Conservation (phyloP, 2,329 filamentous ascomycete species). For the Alternaria solani region DNA sequence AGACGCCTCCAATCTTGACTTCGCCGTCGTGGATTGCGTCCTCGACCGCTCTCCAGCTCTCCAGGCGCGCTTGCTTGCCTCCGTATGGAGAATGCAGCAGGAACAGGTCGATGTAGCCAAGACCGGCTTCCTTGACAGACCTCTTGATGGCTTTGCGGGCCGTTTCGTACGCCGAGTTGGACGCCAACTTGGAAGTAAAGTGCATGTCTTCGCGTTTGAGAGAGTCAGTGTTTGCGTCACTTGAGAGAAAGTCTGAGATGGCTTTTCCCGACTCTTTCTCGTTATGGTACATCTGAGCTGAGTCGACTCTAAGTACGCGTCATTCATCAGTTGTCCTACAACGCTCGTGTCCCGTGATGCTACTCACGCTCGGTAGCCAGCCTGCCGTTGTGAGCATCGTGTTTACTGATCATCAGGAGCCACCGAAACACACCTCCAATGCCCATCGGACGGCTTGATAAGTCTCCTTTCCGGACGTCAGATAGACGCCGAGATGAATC, state of each 20-base stretch:
- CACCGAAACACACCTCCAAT: conserved; percentile 56
- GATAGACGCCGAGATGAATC: conserved; percentile 77
- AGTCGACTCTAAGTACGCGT: conserved; percentile 58
- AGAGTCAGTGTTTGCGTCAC: conserved; percentile 56
- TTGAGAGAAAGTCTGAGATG: conserved; percentile 65
- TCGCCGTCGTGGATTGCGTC: conserved; percentile 78
- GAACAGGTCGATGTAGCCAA: conserved; percentile 82
- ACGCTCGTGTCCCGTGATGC: conserved; percentile 25
- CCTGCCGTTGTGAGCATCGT: conserved; percentile 42
- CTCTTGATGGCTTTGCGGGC: conserved; percentile 72
- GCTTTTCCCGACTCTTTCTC: conserved; percentile 74
- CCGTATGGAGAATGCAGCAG: conserved; percentile 82
- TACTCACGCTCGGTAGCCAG: conserved; percentile 56
- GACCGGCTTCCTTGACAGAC: conserved; percentile 69
- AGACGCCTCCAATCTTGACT: conserved; percentile 75
- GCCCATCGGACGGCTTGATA: conserved; percentile 65
- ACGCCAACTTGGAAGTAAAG: conserved; percentile 81
- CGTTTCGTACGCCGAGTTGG: conserved; percentile 71
- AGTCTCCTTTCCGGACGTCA: conserved; percentile 70
- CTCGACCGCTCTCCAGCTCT: conserved; percentile 79
- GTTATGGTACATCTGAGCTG: conserved; percentile 73
- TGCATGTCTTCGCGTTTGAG: conserved; percentile 75
- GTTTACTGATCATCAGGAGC: conserved; percentile 21
- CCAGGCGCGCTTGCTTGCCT: conserved; percentile 70
- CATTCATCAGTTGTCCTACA: conserved; percentile 33